Evolutionary conservation across 768 basidiomycete species (phyloP).

Genomic region (Suillus subaureus): DNA sequence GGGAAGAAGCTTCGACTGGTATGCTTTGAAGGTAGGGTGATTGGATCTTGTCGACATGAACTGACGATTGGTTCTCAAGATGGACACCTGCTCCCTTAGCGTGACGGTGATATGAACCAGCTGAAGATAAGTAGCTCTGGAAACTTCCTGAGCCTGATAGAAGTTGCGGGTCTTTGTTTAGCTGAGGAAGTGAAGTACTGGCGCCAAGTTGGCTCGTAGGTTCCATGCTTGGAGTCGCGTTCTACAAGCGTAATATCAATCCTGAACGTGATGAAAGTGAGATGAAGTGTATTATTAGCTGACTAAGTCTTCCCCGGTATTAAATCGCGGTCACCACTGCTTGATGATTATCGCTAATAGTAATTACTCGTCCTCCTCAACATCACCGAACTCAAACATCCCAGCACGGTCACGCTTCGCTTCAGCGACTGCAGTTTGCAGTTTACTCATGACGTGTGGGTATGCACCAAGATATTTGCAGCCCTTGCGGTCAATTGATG

Average conservation of each 20-base stretch:
- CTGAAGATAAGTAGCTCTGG: conserved; percentile 47
- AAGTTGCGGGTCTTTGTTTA: not conserved
- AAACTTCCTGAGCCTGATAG: conserved; percentile 41
- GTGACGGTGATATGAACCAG: conserved; percentile 44
- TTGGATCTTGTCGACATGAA: conserved; percentile 13
- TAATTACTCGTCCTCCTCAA: conserved; percentile 73
- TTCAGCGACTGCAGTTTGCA: conserved; percentile 58
- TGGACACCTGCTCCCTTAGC: conserved; percentile 24
- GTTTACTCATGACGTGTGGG: conserved; percentile 63
- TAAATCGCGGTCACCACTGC: not conserved
- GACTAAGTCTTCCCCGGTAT: conserved; percentile 4
- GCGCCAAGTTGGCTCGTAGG: not conserved
- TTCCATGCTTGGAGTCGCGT: not conserved
- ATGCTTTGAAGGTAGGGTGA: conserved; percentile 2
- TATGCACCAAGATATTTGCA: conserved; percentile 75
- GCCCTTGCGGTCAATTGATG: conserved; percentile 73
- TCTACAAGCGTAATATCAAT: not conserved
- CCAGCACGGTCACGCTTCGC: conserved; percentile 79
- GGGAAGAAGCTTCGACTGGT: conserved; percentile 11
- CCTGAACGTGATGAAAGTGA: not conserved
- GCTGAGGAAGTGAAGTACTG: not conserved
- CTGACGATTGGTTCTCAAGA: conserved; percentile 1
- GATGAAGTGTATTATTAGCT: not conserved
- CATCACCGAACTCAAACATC: conserved; percentile 92
- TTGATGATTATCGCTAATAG: not conserved